A percentile compares a stretch with the other conserved stretches of the same genome.
Conservation (phyloP, 768 basidiomycete genomes). For the Pholiota conissans region DNA sequence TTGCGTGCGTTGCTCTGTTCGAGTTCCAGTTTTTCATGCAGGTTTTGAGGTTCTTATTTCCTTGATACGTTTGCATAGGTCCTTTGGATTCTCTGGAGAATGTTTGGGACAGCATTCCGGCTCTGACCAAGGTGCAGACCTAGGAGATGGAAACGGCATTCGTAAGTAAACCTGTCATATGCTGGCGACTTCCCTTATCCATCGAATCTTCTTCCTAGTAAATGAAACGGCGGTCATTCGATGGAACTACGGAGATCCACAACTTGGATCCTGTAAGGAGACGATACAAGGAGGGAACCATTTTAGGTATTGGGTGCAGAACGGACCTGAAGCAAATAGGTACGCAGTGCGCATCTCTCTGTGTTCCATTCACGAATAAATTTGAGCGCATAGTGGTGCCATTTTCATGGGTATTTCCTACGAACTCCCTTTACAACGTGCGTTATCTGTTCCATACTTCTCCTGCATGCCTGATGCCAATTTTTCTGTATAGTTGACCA, state of each 20-base stretch:
- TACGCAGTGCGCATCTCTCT: slow-evolving; percentile 23
- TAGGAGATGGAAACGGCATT: slow-evolving; percentile 81
- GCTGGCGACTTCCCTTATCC: neutral
- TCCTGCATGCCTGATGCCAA: neutral
- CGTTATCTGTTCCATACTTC: slow-evolving; percentile 10
- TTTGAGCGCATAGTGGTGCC: slow-evolving; percentile 48
- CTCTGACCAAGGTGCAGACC: slow-evolving; percentile 64
- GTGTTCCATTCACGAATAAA: neutral
- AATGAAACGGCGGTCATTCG: slow-evolving; percentile 86
- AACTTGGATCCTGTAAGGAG: slow-evolving; percentile 85
- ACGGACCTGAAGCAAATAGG: slow-evolving; percentile 64
- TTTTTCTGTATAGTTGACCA: slow-evolving; percentile 45
- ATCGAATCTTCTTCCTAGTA: slow-evolving; percentile 37
- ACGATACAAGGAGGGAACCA: slow-evolving; percentile 86
- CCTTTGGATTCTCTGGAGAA: slow-evolving; percentile 71
- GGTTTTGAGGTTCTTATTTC: neutral
- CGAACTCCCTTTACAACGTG: slow-evolving; percentile 64
- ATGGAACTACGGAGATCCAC: slow-evolving; percentile 79
- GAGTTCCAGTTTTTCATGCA: neutral
- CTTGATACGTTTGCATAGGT: slow-evolving; percentile 36
- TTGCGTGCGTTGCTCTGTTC: slow-evolving; percentile 51
- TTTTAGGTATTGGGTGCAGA: slow-evolving; percentile 86
- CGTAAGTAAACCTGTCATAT: slow-evolving; percentile 41
- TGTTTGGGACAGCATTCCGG: slow-evolving; percentile 85
- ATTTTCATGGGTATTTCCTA: slow-evolving; percentile 77